phyloP scores from a whole-genome alignment of 192 early-diverging fungal genomes.

The Globomyces pollinis-pini region DNA sequence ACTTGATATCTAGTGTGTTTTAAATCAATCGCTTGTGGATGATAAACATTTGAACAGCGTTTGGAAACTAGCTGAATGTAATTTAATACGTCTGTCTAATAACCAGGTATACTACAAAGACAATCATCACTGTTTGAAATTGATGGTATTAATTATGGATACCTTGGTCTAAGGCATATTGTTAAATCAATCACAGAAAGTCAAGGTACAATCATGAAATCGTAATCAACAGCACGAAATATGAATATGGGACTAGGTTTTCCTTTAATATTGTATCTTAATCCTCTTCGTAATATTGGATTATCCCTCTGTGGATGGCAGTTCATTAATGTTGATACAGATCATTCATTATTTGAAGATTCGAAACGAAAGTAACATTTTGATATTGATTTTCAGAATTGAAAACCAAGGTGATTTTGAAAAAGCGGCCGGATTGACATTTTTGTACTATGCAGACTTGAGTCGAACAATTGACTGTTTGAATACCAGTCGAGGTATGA shows the following conservation, averaged over 20 bases:
- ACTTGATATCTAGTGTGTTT: conserved; percentile 10
- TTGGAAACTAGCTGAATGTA: conserved; percentile 17
- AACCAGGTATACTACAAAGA: not conserved
- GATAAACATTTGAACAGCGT: conserved; percentile 13
- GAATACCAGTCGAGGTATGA: conserved; percentile 16
- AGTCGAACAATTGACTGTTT: conserved; percentile 22
- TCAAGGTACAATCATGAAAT: not conserved
- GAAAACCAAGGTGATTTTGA: conserved; percentile 48
- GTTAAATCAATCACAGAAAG: not conserved
- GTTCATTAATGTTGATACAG: not conserved
- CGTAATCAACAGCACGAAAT: not conserved
- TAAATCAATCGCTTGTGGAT: not conserved
- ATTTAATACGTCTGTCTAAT: too few species aligned
- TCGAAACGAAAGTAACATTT: conserved; percentile 1
- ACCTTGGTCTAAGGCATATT: not conserved
- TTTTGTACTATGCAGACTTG: conserved; percentile 57
- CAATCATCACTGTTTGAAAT: not conserved
- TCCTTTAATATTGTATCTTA: not conserved
- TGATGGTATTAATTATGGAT: not conserved
- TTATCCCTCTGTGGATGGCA: conserved; percentile 2
- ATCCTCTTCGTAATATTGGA: not conserved
- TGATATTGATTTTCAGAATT: conserved; percentile 4
- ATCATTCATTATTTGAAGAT: not conserved
- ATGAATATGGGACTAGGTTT: not conserved
- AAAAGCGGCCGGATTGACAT: conserved; percentile 78